phyloP scores from a whole-genome alignment of 805 yeast genomes.

The Candida quercuum region DNA sequence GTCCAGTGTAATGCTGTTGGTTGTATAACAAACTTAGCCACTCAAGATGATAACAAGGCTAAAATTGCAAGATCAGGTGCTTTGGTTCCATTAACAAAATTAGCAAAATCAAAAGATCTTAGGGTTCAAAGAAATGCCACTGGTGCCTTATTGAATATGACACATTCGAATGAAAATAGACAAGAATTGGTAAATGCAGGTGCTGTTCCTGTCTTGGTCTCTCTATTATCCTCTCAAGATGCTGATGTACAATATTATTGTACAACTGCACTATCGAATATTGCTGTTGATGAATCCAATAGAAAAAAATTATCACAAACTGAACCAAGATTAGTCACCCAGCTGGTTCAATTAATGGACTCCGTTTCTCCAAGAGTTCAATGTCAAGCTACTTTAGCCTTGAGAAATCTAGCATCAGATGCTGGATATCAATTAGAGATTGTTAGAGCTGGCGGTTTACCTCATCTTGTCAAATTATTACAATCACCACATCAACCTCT shows the following conservation, averaged over 20 bases:
- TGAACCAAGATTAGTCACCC: conserved; percentile 86
- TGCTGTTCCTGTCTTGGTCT: conserved; percentile 93
- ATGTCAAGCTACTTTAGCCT: conserved; percentile 96
- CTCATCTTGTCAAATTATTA: conserved; percentile 84
- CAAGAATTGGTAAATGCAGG: conserved; percentile 97
- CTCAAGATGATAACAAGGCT: conserved; percentile 94
- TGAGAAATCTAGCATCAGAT: conserved; percentile 94
- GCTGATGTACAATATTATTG: conserved; percentile 98
- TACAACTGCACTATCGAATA: conserved; percentile 93
- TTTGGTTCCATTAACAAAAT: conserved; percentile 84
- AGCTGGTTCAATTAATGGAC: conserved; percentile 87
- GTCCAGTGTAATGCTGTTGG: conserved; percentile 99
- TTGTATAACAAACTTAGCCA: conserved; percentile 95
- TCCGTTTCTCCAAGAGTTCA: conserved; percentile 92
- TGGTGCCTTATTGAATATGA: conserved; percentile 96
- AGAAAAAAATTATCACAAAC: conserved; percentile 84
- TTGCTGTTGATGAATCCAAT: conserved; percentile 93
- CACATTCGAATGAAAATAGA: conserved; percentile 94
- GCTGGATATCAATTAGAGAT: conserved; percentile 93
- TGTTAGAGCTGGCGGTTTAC: conserved; percentile 92
- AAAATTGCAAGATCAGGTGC: conserved; percentile 97
- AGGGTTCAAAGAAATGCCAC: conserved; percentile 98
- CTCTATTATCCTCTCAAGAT: conserved; percentile 77
- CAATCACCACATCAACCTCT: conserved; percentile 89
- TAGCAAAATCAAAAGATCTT: conserved; percentile 90